phyloP scores from a whole-genome alignment of 108 stramenopile genomes.

The Pseudonitzschia multistriata region DNA sequence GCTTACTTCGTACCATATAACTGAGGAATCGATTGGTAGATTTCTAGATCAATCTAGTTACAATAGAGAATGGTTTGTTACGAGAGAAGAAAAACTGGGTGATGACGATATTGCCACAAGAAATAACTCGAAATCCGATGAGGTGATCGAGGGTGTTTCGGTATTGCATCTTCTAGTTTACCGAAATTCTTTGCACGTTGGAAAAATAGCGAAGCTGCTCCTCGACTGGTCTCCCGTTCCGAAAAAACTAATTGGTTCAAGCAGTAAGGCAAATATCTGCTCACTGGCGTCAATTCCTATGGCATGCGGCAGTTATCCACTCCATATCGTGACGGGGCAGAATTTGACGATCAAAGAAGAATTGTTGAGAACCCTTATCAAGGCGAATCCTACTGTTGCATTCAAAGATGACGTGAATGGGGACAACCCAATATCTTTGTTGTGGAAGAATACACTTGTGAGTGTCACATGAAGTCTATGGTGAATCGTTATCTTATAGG shows the following conservation, averaged over 20 bases:
- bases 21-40: neutral
- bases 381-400: slow-evolving; percentile 12
- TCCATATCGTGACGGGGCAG: slow-evolving; percentile 31
- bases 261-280: neutral
- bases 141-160: slow-evolving; percentile 9
- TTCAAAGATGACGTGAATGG: slow-evolving; percentile 26
- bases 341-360: slow-evolving; percentile 27
- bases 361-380: slow-evolving; percentile 14
- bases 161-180: slow-evolving; percentile 31
- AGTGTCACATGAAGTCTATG: neutral
- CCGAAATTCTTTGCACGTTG: slow-evolving; percentile 38
- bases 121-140: neutral
- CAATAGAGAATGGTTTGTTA: neutral
- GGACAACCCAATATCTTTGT: slow-evolving; percentile 32
- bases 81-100: neutral
- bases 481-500: too few species aligned
- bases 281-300: slow-evolving; percentile 29
- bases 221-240: slow-evolving; percentile 6
- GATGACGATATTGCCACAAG: neutral
- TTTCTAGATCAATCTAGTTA: neutral
- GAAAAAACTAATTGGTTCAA: neutral
- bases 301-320: slow-evolving; percentile 31
- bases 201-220: slow-evolving; percentile 15
- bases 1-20: neutral
- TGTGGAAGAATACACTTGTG: slow-evolving; percentile 39